A percentile compares a stretch with the other conserved stretches of the same genome.
These are phyloP conservation scores for Withania somnifera DNA, from an alignment of 305 asterid species.

Conservation along the genomic window DNA sequence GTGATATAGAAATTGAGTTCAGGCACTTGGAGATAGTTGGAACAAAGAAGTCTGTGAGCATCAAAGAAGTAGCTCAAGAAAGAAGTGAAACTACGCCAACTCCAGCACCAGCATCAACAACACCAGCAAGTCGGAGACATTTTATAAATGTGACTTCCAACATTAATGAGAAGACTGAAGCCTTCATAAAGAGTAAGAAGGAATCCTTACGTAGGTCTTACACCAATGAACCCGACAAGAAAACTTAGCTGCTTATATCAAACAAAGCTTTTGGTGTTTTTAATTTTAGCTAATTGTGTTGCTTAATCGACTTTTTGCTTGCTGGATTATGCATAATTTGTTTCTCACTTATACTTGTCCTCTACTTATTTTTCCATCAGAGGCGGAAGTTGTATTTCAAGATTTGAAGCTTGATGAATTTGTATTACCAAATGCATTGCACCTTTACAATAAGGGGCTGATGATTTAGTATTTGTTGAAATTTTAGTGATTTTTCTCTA, in stretches of 20 bases:
- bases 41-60: background rate
- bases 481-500: background rate
- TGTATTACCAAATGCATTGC: background rate
- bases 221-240: conserved; percentile 17
- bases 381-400: background rate
- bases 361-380: background rate
- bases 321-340: background rate
- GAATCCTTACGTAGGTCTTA: conserved; percentile 32
- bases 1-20: conserved; percentile 36
- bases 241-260: background rate
- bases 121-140: conserved; percentile 9
- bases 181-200: conserved; percentile 39
- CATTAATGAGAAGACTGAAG: conserved; percentile 45
- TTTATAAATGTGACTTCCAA: conserved; percentile 25
- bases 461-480: background rate
- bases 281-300: background rate
- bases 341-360: background rate
- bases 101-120: background rate
- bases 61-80: background rate
- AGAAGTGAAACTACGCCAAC: background rate
- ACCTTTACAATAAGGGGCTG: background rate
- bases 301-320: background rate
- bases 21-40: conserved; percentile 20
- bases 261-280: background rate
- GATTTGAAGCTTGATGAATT: background rate